Percentiles rank a stretch among this genome's conserved stretches.
Evolutionary conservation across 2,329 filamentous ascomycete species (phyloP).

Genomic region (Aspergillus tamarii): DNA sequence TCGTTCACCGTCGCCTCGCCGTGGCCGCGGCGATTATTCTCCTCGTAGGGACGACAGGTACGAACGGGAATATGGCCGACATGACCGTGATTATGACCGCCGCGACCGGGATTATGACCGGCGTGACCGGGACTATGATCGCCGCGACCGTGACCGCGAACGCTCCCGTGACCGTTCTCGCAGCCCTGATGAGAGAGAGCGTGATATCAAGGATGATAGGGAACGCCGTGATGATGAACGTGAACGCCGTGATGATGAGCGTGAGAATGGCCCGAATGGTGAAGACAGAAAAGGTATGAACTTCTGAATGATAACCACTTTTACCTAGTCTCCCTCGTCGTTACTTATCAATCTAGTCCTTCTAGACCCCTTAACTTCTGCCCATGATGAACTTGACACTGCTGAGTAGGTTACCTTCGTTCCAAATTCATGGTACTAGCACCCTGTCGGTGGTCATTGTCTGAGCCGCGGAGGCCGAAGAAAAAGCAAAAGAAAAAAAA

Average conservation of each 20-base stretch:
- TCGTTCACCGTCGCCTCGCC: conserved; percentile 61
- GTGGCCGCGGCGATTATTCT: conserved; percentile 71
- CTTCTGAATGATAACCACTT: background rate
- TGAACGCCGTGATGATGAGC: conserved; percentile 70
- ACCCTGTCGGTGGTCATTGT: background rate
- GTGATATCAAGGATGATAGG: conserved; percentile 49
- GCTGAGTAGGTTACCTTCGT: conserved; percentile 66
- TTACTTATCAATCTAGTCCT: conserved; percentile 43
- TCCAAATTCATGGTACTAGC: conserved; percentile 13
- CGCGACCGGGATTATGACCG: conserved; percentile 72
- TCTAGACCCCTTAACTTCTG: conserved; percentile 77
- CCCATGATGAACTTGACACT: conserved; percentile 93
- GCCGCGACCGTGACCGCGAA: conserved; percentile 65
- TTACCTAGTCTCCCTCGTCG: background rate
- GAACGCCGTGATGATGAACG: conserved; percentile 62
- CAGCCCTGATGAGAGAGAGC: conserved; percentile 66
- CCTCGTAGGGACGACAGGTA: conserved; percentile 87
- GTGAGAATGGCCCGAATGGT: conserved; percentile 77
- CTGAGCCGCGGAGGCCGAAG: background rate
- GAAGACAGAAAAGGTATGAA: conserved; percentile 84
- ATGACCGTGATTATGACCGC: conserved; percentile 75
- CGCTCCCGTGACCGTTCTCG: conserved; percentile 72
- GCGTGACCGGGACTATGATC: conserved; percentile 47
- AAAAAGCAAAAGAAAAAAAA: background rate
- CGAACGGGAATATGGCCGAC: conserved; percentile 70